phyloP scores from a whole-genome alignment of 768 basidiomycete genomes.

The Boletales sp. region DNA sequence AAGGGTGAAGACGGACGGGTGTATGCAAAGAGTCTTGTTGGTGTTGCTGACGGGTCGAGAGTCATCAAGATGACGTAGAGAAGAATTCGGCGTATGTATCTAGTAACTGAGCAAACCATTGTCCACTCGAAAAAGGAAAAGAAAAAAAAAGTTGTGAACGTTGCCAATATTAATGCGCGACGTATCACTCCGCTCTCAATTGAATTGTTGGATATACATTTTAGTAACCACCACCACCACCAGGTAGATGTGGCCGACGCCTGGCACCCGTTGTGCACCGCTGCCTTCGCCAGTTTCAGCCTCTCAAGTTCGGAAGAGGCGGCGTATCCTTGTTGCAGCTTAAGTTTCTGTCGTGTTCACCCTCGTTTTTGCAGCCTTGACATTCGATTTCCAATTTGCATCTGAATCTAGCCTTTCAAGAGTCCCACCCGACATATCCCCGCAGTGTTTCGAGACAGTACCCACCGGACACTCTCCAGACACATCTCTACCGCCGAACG shows the following conservation, averaged over 20 bases:
- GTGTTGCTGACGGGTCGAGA: conserved; percentile 66
- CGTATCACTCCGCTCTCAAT: too few species aligned
- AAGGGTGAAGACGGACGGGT: conserved; percentile 55
- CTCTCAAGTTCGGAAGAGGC: conserved; percentile 4
- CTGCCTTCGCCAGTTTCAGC: conserved; percentile 2
- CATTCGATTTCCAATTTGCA: conserved; percentile 7
- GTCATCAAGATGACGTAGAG: conserved; percentile 62
- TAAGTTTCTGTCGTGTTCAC: conserved; percentile 4
- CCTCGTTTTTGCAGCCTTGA: conserved; percentile 8
- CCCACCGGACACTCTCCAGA: neutral
- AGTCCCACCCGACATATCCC: neutral
- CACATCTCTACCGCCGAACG: neutral
- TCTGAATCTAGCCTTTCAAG: conserved; percentile 6
- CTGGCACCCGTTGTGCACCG: conserved; percentile 8
- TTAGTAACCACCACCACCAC: neutral
- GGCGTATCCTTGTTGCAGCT: conserved; percentile 5
- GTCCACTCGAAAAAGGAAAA: too few species aligned
- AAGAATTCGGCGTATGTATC: neutral
- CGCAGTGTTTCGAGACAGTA: neutral
- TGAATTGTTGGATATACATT: too few species aligned
- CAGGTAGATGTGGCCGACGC: conserved; percentile 14
- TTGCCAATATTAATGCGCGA: too few species aligned
- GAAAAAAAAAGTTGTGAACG: too few species aligned
- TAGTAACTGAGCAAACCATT: too few species aligned
- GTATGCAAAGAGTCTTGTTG: conserved; percentile 45